Percentiles rank a stretch among this genome's conserved stretches.
Evolutionary conservation across 1,284 basidiomycete species (phyloP).

Genomic region (Inonotus obliquus): DNA sequence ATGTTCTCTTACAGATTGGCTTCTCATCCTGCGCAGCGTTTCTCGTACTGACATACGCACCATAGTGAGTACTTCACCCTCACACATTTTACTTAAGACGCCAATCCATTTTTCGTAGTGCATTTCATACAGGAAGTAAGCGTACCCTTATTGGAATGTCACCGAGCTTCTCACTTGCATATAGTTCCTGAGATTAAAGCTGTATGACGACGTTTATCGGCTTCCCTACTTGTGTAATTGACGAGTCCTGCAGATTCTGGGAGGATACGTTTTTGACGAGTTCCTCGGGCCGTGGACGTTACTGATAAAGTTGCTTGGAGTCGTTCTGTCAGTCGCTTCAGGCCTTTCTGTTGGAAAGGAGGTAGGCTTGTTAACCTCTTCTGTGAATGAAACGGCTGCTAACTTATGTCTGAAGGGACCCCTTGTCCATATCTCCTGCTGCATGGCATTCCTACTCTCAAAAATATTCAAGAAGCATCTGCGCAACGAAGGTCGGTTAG

Average conservation of each 20-base stretch:
- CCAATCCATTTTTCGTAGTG: constrained; percentile 33
- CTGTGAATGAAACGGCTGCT: background rate
- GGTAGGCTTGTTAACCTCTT: constrained; percentile 28
- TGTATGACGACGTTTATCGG: constrained; percentile 33
- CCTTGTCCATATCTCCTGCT: constrained; percentile 67
- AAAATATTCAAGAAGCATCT: constrained; percentile 51
- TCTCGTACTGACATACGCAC: constrained; percentile 62
- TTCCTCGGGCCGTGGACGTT: constrained; percentile 73
- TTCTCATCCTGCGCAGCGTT: constrained; percentile 64
- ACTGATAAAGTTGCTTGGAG: constrained; percentile 71
- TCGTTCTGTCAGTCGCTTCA: constrained; percentile 75
- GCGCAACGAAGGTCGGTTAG: constrained; percentile 51
- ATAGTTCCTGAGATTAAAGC: constrained; percentile 76
- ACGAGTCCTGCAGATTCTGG: constrained; percentile 48
- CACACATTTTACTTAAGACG: background rate
- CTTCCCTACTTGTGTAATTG: background rate
- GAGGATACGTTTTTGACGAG: constrained; percentile 66
- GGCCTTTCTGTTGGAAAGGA: constrained; percentile 76
- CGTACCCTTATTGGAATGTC: constrained; percentile 17
- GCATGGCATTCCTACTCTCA: constrained; percentile 56
- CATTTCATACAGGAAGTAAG: constrained; percentile 77
- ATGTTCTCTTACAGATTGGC: constrained; percentile 37
- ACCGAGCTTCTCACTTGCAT: background rate
- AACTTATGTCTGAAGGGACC: constrained; percentile 45
- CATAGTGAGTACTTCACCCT: constrained; percentile 46